phyloP scores from a whole-genome alignment of 1,139 yeast genomes.

The Suhomyces yuchorum region DNA sequence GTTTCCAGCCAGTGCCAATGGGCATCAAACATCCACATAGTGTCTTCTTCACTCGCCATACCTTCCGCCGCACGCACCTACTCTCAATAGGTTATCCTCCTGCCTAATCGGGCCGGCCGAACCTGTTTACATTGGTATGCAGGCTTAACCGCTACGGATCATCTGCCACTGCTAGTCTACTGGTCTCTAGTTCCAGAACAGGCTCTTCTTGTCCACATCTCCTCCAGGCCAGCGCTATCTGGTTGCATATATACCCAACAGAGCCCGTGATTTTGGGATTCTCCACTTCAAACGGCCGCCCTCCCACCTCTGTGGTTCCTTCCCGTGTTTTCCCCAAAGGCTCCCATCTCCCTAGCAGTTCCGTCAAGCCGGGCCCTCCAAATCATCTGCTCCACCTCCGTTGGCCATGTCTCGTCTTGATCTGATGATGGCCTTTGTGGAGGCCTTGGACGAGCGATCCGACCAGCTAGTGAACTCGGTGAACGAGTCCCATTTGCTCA shows the following conservation, averaged over 20 bases:
- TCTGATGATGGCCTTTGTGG: conserved; percentile 33
- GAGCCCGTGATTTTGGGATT: not conserved
- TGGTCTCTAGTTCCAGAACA: not conserved
- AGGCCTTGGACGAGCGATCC: conserved; percentile 33
- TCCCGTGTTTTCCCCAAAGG: not conserved
- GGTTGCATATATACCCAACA: not conserved
- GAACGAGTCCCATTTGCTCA: conserved; percentile 25
- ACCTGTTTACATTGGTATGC: conserved; percentile 12
- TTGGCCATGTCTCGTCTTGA: conserved; percentile 27
- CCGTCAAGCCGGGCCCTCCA: not conserved
- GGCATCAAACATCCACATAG: not conserved
- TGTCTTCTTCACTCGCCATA: not conserved
- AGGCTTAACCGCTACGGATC: conserved; percentile 6
- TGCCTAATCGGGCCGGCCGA: conserved; percentile 13
- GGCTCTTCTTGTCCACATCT: not conserved
- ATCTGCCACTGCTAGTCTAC: not conserved
- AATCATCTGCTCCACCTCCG: not conserved
- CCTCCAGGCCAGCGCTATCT: not conserved
- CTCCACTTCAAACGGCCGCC: not conserved
- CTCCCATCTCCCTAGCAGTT: not conserved
- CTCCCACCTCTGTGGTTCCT: not conserved
- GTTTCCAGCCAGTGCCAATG: no score
- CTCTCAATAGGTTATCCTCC: conserved; percentile 15
- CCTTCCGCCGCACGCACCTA: conserved; percentile 5
- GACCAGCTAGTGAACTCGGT: conserved; percentile 26